These are phyloP conservation scores for Stephania cephalantha DNA, from an alignment of 164 flowering plant genomes.

Conservation along the genomic window DNA sequence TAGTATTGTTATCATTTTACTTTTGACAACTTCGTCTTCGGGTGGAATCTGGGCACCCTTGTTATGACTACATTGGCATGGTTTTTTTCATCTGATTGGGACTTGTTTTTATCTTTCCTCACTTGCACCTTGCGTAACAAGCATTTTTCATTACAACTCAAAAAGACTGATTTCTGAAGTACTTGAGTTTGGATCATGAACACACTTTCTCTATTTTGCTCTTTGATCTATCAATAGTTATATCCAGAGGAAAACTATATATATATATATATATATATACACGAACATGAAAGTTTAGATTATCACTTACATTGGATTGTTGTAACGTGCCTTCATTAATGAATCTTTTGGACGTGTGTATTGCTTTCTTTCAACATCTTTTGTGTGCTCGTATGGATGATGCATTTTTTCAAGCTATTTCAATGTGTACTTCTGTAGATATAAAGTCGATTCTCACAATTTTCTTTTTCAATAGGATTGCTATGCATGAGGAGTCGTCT, in stretches of 20 bases:
- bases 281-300: no score
- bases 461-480: conserved; percentile 44
- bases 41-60: background rate
- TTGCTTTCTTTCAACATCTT: background rate
- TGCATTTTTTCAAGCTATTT: background rate
- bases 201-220: no score
- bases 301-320: no score
- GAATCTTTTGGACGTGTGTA: background rate
- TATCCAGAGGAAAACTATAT: no score
- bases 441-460: background rate
- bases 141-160: background rate
- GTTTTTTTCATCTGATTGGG: background rate
- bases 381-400: background rate
- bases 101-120: background rate
- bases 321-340: background rate
- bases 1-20: background rate
- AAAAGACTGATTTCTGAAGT: background rate
- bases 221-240: no score
- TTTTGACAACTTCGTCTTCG: background rate
- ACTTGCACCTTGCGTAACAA: no score
- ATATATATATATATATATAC: no score
- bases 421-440: background rate
- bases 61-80: background rate
- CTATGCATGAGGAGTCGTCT: conserved; percentile 87
- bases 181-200: no score